Base-by-base conservation (phyloP, 1,139 yeast genomes). In the Hyphopichia buzzinii region DNA sequence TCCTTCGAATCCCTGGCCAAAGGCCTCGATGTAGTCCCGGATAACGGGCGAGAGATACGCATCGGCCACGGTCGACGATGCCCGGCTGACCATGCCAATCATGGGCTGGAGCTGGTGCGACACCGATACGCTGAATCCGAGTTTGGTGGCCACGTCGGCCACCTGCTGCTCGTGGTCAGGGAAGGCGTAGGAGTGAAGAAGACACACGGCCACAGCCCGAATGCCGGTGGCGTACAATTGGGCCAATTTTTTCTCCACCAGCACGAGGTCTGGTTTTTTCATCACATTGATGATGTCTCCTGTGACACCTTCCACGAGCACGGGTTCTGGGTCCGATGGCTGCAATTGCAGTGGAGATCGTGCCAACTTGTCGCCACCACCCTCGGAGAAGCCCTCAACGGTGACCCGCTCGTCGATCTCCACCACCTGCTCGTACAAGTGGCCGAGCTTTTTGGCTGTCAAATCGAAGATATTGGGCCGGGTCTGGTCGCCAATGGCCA, bases 21-120 rank as follows among this genome's bases (percentile, higher is more conserved):
- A 68, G 11, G 60, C 57, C 30, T 62, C 54, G 17, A 67, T 44
- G 38, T 68, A 68, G 11, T 57, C 52, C 12, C 51, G 47, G 33
- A 68, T 64, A 1, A 66, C 55, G 0, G 74, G 74, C 2, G 72
- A 62, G 25, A 68, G 52, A 36, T 68, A 68, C 3, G 74, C 74
- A 47, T 68, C 74, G 2, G 73, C 74, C 6, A 68, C 73, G 0
- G 74, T 67, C 4, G 74, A 68, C 3, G 73, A 67, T 2, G 70
- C 58, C 33, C 74, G 43, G 42, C 67, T 67, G 10, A 68, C 72
- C 53, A 67, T 55, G 3, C 74, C 73, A 33, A 67, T 62, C 73
- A 68, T 68, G 14, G 74, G 74, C 41, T 68, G 74, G 17, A 68
- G 51, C 30, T 58, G 54, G 46, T 67, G 73, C 8, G 72, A 65